Base-by-base conservation (phyloP, 2,329 filamentous ascomycete genomes). In the Leptographium lundbergii region DNA sequence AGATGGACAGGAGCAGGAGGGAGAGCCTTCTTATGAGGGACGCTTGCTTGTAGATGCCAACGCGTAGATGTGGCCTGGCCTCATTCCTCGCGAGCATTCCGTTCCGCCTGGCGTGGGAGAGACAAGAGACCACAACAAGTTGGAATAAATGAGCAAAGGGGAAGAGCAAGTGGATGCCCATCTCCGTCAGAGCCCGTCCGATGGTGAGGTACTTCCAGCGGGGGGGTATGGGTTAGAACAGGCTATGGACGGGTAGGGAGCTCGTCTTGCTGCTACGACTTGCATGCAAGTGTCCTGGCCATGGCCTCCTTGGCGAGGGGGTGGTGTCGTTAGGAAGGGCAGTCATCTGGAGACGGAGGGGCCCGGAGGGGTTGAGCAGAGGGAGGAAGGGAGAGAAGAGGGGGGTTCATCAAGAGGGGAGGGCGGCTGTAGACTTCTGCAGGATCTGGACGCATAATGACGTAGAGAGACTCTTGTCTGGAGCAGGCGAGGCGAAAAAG, bases 11-110 rank as follows among this genome's bases (percentile, higher is more conserved):
- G 19, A 17, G 25, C 3, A 39, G 54, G 51, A 27, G 50, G 57
- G 51, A 48, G 39, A 22, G 22, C n/a, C 22, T 48, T 56, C 42
- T 56, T 56, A 56, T 56, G 54, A 56, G 42, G 54, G 36, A 32
- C 17, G 9, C 48, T 47, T 19, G 29, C 27, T 11, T 11, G 5
- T 34, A 14, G 57, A 54, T 54, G 39, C 39, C 57, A 54, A 50
- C 52, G 57, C 56, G 56, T 45, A 4, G 56, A 50, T 22, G 56
- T 32, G 19, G 34, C 19, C 11, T 4, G 6, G 19, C 19, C 22
- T 48, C 57, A 58, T 58, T 58, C 57, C 57, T 55, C 11, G 19
- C 27, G 4, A 53, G 25, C 50, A 53, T 53, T 53, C 50, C 50
- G 50, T 27, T 50, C 47, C 24, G 5, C 24, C 24, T 19, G 42